Evolutionary conservation across 1,284 basidiomycete genomes (phyloP), one percentile per base, ranked within the genome.

Genomic region (Hymenochaete sp.): DNA sequence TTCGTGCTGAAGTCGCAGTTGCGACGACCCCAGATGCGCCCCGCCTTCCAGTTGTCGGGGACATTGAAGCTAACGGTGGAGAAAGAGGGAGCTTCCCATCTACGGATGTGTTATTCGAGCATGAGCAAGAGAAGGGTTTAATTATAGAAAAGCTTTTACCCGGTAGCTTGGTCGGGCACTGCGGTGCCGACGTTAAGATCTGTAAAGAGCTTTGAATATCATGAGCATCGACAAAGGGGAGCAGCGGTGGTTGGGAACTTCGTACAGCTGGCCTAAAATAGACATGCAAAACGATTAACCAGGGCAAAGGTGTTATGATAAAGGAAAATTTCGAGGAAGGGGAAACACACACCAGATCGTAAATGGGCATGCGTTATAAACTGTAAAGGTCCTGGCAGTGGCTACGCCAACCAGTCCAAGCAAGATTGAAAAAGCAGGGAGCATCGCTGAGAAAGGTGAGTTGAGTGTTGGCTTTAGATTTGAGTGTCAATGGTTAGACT

Each of bases 1-100:
- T 64, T 64, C 27, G 50, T 55, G 45, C 59, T 59, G 53, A 73
- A 73, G 52, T 71, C 39, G 5, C 62, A 54, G 53, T 69, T 68
- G 48, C 78, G 65, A 28, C 77, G 77, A 26, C 78, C 78, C 56
- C 59, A 61, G 35, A 61, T 57, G 16, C 60, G 51, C 4, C 60
- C 61, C 10, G 57, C 48, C 32, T 52, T 55, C 61, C 61, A 62
- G 49, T 61, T 54, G 28, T 62, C 56, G 10, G 59, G 57, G 18
- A 62, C 53, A 16, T 31, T 50, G 47, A 61, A 57, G 26, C 45
- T 52, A 14, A 49, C 49, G 4, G 45, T 26, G 13, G 51, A 47
- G 27, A 51, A 53, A 4, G 56, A 50, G 10, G 45, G 37, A 0
- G 57, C 56, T 36, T 52, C 42, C 59, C 60, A 62, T 19, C 59